Evolutionary conservation across 768 basidiomycete species (phyloP).

Genomic region (Agaricus sinodeliciosus): DNA sequence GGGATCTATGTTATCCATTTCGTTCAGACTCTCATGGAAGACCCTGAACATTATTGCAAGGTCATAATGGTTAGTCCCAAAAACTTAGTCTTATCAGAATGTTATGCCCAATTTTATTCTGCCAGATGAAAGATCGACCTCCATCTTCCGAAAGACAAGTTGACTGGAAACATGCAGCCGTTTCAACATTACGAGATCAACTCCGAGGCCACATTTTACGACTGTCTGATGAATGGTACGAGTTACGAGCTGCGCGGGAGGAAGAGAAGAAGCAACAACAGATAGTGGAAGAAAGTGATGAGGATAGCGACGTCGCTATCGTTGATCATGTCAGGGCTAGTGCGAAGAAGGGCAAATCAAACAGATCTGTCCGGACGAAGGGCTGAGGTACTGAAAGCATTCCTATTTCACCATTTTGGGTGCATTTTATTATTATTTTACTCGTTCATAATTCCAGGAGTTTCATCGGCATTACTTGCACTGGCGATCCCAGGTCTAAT

Average conservation of each 20-base stretch:
- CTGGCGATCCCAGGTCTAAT: background rate
- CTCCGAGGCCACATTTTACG: conserved; percentile 33
- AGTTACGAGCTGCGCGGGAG: conserved; percentile 32
- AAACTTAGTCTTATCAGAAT: background rate
- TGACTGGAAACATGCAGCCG: conserved; percentile 48
- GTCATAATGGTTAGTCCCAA: conserved; percentile 38
- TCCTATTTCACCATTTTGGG: background rate
- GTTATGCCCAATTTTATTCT: conserved; percentile 4
- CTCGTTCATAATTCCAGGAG: background rate
- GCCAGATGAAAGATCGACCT: conserved; percentile 21
- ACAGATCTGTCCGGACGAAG: conserved; percentile 6
- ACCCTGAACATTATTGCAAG: conserved; percentile 45
- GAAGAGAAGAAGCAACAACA: conserved; percentile 30
- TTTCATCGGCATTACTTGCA: background rate
- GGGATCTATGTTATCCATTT: conserved; percentile 91
- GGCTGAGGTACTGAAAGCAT: background rate
- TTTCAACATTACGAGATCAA: conserved; percentile 39
- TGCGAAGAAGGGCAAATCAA: conserved; percentile 11
- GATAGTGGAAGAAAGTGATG: conserved; percentile 20
- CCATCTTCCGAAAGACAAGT: conserved; percentile 30
- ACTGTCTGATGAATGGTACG: conserved; percentile 52
- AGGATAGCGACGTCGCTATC: conserved; percentile 37
- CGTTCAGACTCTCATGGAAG: conserved; percentile 64
- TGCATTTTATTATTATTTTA: background rate
- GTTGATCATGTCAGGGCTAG: conserved; percentile 21